These are phyloP conservation scores for Aquilaria yunnanensis DNA, from an alignment of 345 rosid species.

Conservation along the genomic window DNA sequence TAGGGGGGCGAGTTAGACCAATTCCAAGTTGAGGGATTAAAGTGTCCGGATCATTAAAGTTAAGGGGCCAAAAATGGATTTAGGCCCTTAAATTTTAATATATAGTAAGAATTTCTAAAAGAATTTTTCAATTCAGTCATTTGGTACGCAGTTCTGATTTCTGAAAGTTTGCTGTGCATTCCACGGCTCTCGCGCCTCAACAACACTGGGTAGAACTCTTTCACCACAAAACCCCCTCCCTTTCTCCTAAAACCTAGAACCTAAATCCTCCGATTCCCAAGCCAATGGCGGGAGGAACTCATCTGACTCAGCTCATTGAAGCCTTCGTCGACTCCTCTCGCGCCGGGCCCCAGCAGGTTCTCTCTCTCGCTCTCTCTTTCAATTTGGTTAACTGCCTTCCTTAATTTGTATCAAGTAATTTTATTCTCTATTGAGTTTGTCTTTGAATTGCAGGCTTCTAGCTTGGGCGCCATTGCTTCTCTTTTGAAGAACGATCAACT, in stretches of 20 bases:
- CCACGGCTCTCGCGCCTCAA: too few relatives aligned
- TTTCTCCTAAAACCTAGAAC: not conserved
- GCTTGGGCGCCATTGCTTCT: slow-evolving; percentile 52
- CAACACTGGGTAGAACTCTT: too few relatives aligned
- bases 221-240: too few relatives aligned
- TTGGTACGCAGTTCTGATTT: too few relatives aligned
- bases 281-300: slow-evolving; percentile 42
- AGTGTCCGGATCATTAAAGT: too few relatives aligned
- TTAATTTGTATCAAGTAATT: not conserved
- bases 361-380: not conserved
- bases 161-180: too few relatives aligned
- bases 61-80: too few relatives aligned
- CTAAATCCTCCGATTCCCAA: not conserved
- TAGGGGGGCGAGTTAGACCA: too few relatives aligned
- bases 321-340: slow-evolving; percentile 54
- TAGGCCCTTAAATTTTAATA: too few relatives aligned
- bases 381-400: not conserved
- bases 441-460: slow-evolving; percentile 45
- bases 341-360: slow-evolving; percentile 56
- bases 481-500: slow-evolving; percentile 50
- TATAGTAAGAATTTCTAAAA: too few relatives aligned
- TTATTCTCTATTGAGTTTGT: not conserved
- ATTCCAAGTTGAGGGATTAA: too few relatives aligned
- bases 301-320: slow-evolving; percentile 53
- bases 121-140: too few relatives aligned